Base-by-base conservation (phyloP, 192 early-diverging fungal species). In the Entomortierella parvispora region DNA sequence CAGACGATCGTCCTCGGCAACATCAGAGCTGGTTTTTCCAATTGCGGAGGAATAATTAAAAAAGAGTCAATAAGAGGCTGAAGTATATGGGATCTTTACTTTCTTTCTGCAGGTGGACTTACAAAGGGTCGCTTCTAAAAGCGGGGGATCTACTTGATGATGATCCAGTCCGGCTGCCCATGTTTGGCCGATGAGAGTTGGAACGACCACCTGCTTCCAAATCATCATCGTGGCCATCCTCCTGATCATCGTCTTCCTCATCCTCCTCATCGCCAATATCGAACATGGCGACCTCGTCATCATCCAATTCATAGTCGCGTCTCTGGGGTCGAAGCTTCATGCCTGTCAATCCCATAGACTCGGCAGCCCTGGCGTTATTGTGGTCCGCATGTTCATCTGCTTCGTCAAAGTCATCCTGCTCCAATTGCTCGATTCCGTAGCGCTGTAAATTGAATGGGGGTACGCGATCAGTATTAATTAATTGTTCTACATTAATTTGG, bases 401-500 rank as follows among this genome's bases (percentile, higher is more conserved):
- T 48, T 94, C 93, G 49, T 94, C 90, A 58, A 62, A 76, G 37
- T 76, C 72, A 2, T 76, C 72, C 7, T 85, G 81, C 37, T 86
- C 87, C 55, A 94, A 61, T 69, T 98, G 91, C 48, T 97, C 94
- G 31, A 98, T 84, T 26, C 95, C 93, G 76, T 95, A 96, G 32
- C 97, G 87, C 67, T 89, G 43, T 33, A 25, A 17, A 33, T n/a
- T n/a, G n/a, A n/a, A n/a, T n/a, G n/a, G n/a, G n/a, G n/a, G n/a
- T 44, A 17, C 8, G 17, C 8, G 17, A 44, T 17, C 8, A 44
- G 17, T 11, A 44, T 44, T 44, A 44, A 44, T 44, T 11, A 11
- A 17, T 44, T 44, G 43, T 44, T 44, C 9, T 44, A 8, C 43
- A 53, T 60, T n/a, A 58, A 22, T 43, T 23, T 23, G 60, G 44